Evolutionary conservation across 2,329 filamentous ascomycete species (phyloP).

Genomic region (Ophiocordyceps camponoti-saundersi): DNA sequence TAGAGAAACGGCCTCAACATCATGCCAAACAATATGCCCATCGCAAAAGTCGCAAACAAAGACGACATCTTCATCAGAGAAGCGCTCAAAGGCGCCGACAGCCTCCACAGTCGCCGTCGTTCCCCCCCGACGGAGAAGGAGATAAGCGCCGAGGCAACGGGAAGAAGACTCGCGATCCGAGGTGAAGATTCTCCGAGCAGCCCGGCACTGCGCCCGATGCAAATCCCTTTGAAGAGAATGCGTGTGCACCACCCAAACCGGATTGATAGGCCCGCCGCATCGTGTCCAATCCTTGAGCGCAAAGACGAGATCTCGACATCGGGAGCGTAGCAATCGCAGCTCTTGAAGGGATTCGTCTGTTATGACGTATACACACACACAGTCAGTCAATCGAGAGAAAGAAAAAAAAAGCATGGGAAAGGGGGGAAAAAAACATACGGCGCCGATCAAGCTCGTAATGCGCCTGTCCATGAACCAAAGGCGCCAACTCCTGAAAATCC

Average conservation of each 20-base stretch:
- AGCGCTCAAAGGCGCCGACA: conserved; percentile 36
- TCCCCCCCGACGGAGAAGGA: conserved; percentile 15
- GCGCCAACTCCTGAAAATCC: conserved; percentile 41
- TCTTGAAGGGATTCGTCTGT: conserved; percentile 35
- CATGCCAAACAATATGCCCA: conserved; percentile 41
- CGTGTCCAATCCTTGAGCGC: conserved; percentile 37
- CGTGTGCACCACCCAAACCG: conserved; percentile 38
- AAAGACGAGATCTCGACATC: conserved; percentile 29
- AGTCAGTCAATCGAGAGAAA: not conserved
- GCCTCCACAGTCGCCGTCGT: conserved; percentile 7
- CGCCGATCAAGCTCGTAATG: conserved; percentile 42
- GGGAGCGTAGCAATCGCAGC: conserved; percentile 24
- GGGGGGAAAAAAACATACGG: conserved; percentile 19
- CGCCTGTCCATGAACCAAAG: conserved; percentile 35
- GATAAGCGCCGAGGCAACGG: conserved; percentile 38
- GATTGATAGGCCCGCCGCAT: conserved; percentile 35
- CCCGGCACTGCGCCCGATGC: conserved; percentile 40
- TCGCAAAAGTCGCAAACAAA: conserved; percentile 47
- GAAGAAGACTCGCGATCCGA: conserved; percentile 28
- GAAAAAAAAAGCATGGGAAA: not conserved
- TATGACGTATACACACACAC: not conserved
- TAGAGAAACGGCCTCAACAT: conserved; percentile 34
- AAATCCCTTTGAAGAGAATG: conserved; percentile 29
- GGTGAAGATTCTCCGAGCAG: conserved; percentile 36
- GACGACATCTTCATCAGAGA: conserved; percentile 34